Conservation (phyloP, 352 stramenopile genomes). For the Pythium pyrilobum region DNA sequence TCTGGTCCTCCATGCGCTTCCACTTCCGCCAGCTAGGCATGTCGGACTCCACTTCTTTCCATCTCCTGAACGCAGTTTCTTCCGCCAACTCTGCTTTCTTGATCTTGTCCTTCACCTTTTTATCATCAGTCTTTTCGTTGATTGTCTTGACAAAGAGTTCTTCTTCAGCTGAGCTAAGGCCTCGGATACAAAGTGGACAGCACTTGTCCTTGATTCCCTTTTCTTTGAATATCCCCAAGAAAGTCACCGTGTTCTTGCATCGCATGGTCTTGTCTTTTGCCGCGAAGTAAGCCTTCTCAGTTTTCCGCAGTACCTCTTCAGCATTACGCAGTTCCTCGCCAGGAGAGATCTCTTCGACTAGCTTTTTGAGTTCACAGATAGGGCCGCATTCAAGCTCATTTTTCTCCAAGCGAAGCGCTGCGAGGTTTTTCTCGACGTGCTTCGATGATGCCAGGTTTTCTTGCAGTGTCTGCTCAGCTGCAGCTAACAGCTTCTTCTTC, state of each 20-base stretch:
- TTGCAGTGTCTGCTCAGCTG: constrained; percentile 37
- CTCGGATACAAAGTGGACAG: constrained; percentile 68
- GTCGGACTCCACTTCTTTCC: constrained; percentile 48
- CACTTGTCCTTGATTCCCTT: constrained; percentile 78
- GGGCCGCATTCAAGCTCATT: constrained; percentile 46
- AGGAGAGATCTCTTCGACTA: constrained; percentile 45
- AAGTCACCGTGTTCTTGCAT: constrained; percentile 79
- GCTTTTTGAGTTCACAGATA: constrained; percentile 40
- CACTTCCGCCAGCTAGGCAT: constrained; percentile 72
- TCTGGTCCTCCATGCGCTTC: constrained; percentile 39
- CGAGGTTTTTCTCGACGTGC: constrained; percentile 38
- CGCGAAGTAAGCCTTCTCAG: constrained; percentile 63
- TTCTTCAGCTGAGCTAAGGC: constrained; percentile 53
- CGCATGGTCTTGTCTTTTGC: constrained; percentile 79
- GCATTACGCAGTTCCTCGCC: constrained; percentile 39
- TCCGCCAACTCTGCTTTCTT: constrained; percentile 53
- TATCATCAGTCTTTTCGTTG: constrained; percentile 71
- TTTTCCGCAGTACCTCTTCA: constrained; percentile 39
- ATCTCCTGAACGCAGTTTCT: constrained; percentile 33
- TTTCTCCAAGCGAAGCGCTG: constrained; percentile 34
- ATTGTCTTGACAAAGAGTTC: constrained; percentile 55
- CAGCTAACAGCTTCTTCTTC: constrained; percentile 24
- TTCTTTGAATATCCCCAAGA: constrained; percentile 80
- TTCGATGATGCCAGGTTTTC: constrained; percentile 51
- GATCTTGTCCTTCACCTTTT: constrained; percentile 75